Base-by-base conservation (phyloP, 805 yeast genomes). In the Yarrowia deformans region DNA sequence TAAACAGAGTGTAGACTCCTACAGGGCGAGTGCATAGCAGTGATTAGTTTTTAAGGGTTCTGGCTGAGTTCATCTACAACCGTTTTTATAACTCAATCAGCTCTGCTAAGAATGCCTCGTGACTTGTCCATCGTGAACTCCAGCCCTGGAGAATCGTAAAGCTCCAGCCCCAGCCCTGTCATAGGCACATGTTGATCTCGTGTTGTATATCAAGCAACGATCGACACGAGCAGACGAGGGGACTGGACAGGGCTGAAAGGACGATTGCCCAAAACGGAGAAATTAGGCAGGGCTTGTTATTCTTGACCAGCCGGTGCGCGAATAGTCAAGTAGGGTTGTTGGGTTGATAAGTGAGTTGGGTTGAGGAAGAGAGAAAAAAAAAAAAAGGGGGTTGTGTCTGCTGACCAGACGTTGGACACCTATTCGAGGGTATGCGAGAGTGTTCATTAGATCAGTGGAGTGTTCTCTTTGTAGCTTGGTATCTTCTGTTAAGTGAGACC, bases 21-120 rank as follows among this genome's bases (percentile, higher is more conserved):
- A 45, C 40, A 42, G 48, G 48, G 48, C 48, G 48, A 45, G 48
- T 45, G 48, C 48, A 45, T 45, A 45, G 48, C 29, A 23, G 29
- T 23, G 29, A 23, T 23, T 23, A 4, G 4, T 23, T 23, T 19
- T 45, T 19, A 42, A 45, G 48, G 48, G 48, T 18, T 45, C 13
- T 45, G 48, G 29, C 7, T 9, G 18, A 45, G 10, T 45, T 45
- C 48, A 39, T 16, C 5, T 39, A 1, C 7, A 13, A 39, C 18
- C 19, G 45, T 42, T 42, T 16, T 14, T 16, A 3, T 8, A 13
- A 39, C 29, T 23, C 29, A 23, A 23, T 23, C 29, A 23, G 29
- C 29, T 23, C 29, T 23, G 29, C 29, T 23, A 23, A 23, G 29
- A 23, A 23, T 4, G 4, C 29, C 29, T 23, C 29, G 29, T 2